These are phyloP conservation scores for Phytophthora aleatoria DNA, from an alignment of 352 stramenopile species.

Conservation along the genomic window DNA sequence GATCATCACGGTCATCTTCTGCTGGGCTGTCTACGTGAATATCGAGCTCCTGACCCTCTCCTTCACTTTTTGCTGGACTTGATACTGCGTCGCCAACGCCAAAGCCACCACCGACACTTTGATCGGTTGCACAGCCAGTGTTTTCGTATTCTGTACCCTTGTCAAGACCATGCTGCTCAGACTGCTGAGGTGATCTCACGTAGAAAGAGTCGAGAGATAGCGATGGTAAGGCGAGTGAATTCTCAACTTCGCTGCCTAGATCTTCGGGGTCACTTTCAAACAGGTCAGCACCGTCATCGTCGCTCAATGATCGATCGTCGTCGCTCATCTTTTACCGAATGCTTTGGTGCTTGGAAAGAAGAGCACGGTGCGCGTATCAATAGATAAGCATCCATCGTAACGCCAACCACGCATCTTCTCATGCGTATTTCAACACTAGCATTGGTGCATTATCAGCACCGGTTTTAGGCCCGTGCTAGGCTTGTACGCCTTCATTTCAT, in stretches of 20 bases:
- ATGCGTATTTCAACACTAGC: background rate
- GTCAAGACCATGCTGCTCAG: background rate
- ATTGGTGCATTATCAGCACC: background rate
- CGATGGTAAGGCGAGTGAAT: constrained; percentile 20
- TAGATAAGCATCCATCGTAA: constrained; percentile 6
- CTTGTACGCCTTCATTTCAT: too few relatives aligned
- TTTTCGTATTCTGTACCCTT: background rate
- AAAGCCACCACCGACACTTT: constrained; percentile 1
- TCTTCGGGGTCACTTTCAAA: constrained; percentile 26
- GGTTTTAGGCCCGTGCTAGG: too few relatives aligned
- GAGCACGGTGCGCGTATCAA: constrained; percentile 12
- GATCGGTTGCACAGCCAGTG: background rate
- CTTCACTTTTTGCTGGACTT: background rate
- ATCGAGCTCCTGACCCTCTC: background rate
- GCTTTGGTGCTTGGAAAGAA: background rate
- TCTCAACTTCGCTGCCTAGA: constrained; percentile 8
- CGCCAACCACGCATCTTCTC: constrained; percentile 10
- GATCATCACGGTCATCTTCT: background rate
- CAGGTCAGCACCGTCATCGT: constrained; percentile 20
- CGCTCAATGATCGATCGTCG: constrained; percentile 14
- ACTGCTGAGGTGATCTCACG: background rate
- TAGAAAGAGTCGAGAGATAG: constrained; percentile 14
- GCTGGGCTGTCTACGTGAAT: background rate
- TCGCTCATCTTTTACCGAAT: constrained; percentile 19
- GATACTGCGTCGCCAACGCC: background rate